Evolutionary conservation across 2,329 filamentous ascomycete species (phyloP).

Genomic region (Diaporthe citriasiana): DNA sequence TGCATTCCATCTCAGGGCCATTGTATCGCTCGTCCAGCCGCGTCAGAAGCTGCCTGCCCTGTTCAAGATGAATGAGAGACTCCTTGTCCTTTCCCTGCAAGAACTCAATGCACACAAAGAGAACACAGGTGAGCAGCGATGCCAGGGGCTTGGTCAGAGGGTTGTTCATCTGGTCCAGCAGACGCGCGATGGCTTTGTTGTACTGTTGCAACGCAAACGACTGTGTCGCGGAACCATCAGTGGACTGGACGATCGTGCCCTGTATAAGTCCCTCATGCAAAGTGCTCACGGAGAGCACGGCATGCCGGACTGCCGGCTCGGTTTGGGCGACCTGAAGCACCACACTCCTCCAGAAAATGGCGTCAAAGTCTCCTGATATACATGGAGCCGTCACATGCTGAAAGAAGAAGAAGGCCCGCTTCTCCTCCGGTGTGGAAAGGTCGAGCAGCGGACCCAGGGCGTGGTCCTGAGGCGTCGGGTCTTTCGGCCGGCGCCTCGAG

Average conservation of each 20-base stretch:
- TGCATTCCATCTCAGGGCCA: conserved; percentile 53
- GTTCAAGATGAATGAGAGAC: conserved; percentile 60
- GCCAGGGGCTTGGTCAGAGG: conserved; percentile 49
- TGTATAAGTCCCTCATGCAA: conserved; percentile 47
- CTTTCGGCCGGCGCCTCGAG: conserved; percentile 41
- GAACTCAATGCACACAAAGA: conserved; percentile 69
- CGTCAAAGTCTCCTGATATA: conserved; percentile 41
- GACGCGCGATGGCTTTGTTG: conserved; percentile 61
- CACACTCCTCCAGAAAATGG: conserved; percentile 50
- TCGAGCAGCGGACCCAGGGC: conserved; percentile 44
- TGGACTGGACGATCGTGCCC: conserved; percentile 44
- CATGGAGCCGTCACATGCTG: conserved; percentile 41
- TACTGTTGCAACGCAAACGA: conserved; percentile 62
- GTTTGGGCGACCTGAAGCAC: conserved; percentile 48
- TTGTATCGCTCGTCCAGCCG: conserved; percentile 49
- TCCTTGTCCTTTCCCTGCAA: conserved; percentile 63
- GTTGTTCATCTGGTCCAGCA: conserved; percentile 55
- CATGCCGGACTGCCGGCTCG: conserved; percentile 47
- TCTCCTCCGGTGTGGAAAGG: conserved; percentile 43
- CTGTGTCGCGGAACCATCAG: conserved; percentile 40
- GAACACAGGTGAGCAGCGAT: conserved; percentile 61
- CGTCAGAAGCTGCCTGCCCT: conserved; percentile 58
- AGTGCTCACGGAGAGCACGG: conserved; percentile 50
- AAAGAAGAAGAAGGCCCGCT: conserved; percentile 42
- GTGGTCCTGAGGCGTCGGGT: conserved; percentile 42